A percentile compares a stretch with the other conserved stretches of the same genome.
Evolutionary conservation across 768 basidiomycete genomes (phyloP).

Genomic region (Xerocomellus intermedius): DNA sequence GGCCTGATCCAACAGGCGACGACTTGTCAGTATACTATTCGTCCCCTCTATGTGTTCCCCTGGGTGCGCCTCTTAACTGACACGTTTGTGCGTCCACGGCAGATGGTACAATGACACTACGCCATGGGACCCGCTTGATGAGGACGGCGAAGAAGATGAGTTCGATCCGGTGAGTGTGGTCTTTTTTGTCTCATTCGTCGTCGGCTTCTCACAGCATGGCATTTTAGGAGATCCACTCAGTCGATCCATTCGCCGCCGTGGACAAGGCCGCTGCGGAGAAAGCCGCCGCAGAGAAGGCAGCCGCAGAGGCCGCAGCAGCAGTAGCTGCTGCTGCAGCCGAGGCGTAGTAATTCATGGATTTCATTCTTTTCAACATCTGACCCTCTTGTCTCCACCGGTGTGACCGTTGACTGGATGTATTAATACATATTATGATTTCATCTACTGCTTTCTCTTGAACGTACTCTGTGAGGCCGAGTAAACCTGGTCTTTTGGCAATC

Average conservation of each 20-base stretch:
- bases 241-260: constrained; percentile 17
- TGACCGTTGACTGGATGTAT: background rate
- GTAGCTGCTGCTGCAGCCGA: too few relatives aligned
- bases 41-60: background rate
- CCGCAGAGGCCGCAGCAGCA: background rate
- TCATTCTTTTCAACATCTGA: background rate
- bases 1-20: constrained; percentile 16
- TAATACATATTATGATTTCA: background rate
- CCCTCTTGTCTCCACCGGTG: background rate
- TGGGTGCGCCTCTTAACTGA: background rate
- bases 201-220: background rate
- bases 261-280: background rate
- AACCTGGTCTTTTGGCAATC: too few relatives aligned
- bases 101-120: constrained; percentile 20
- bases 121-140: constrained; percentile 30
- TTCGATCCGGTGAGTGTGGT: constrained; percentile 16
- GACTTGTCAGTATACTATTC: constrained; percentile 15
- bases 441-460: background rate
- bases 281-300: constrained; percentile 1
- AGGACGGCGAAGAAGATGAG: constrained; percentile 24
- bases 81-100: background rate
- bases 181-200: background rate
- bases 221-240: background rate
- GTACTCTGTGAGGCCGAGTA: background rate
- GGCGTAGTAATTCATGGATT: background rate